Evolutionary conservation across 2,329 filamentous ascomycete genomes (phyloP), one percentile per base, ranked within the genome.

Genomic region (Fusarium redolens): DNA sequence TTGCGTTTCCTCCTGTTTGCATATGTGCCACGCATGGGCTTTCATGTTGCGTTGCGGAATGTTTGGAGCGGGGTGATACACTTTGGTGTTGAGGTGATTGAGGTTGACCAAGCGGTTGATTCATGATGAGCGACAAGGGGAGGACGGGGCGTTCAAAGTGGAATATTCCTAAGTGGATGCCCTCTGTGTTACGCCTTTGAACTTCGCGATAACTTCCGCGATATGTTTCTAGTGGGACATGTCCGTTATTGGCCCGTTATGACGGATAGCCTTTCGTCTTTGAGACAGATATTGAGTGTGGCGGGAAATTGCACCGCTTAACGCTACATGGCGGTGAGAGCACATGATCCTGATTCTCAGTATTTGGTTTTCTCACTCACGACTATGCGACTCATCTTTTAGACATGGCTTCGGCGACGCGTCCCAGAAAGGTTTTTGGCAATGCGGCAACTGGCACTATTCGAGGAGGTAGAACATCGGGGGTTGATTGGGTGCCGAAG

Each of bases 91-190:
- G 43, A 50, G 45, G 61, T 55, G 61, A 55, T 50, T 57, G 54
- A 51, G 68, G 62, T 62, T 30, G 50, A 55, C 70, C 70, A 71
- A 73, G 70, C 47, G 70, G 70, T 68, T 57, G 57, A 73, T 55
- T 45, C 37, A 38, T 41, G 55, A 47, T 43, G 55, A 50, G 28
- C 47, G 38, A 71, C 56, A 73, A 67, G 48, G 61, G 55, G 55
- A 60, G 63, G 30, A 44, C 28, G 33, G 57, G 59, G 20, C 40
- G 44, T 45, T 59, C 56, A 47, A 59, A 61, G 51, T 52, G 54
- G 47, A 50, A 55, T 48, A 48, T 58, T 54, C 30, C 57, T 55
- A 37, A 43, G 33, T 33, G 52, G 55, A 35, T 54, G 35, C 44
- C n/a, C 68, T 51, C 52, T 55, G 66, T 73, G 57, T 55, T 48